A percentile compares a stretch with the other conserved stretches of the same genome.
phyloP scores from a whole-genome alignment of 257 asterid species.

The Buddleja alternifolia region DNA sequence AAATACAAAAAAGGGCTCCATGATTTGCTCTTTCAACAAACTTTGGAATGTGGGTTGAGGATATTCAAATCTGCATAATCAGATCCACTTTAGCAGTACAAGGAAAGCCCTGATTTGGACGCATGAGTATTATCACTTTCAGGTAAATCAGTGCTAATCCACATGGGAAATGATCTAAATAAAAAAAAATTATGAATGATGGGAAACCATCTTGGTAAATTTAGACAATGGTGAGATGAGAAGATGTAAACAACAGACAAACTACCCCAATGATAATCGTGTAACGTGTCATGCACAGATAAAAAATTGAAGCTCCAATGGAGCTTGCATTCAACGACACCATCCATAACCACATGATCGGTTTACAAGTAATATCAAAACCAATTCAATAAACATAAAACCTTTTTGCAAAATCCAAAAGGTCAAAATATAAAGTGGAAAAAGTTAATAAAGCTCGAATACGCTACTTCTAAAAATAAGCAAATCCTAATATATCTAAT shows the following conservation, averaged over 20 bases:
- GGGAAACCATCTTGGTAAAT: not conserved
- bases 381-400: conserved; percentile 5
- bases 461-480: not conserved
- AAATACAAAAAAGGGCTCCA: conserved; percentile 97
- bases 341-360: conserved; percentile 12
- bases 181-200: not conserved
- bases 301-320: conserved; percentile 14
- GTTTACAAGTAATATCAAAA: conserved; percentile 2
- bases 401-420: not conserved
- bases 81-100: conserved; percentile 34
- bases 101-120: conserved; percentile 1
- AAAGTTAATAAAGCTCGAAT: conserved; percentile 9
- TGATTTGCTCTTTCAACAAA: conserved; percentile 91
- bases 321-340: conserved; percentile 10
- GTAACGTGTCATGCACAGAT: too few relatives aligned
- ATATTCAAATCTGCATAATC: conserved; percentile 81
- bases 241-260: too few relatives aligned
- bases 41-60: conserved; percentile 98
- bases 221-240: not conserved
- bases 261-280: too few relatives aligned
- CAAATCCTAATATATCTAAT: not conserved
- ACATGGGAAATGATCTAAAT: conserved; percentile 3
- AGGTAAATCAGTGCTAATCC: conserved; percentile 17
- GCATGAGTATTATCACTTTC: conserved; percentile 12
- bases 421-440: not conserved